A percentile compares a stretch with the other conserved stretches of the same genome.
Conservation (phyloP, 345 rosid genomes). For the Citrus reticulata region DNA sequence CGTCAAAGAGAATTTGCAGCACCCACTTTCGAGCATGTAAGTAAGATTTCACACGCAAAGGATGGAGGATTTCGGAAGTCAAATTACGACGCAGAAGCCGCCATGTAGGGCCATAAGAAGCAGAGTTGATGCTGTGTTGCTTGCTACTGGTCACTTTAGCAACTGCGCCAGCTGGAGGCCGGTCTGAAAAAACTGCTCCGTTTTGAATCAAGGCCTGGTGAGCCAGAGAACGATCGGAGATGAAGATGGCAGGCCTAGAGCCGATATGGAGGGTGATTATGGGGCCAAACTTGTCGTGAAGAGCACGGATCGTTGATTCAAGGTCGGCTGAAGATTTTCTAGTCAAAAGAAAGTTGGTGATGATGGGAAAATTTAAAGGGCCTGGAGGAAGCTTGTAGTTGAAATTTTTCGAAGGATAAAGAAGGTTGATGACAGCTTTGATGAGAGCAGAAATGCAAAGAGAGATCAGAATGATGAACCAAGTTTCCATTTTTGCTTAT, state of each 20-base stretch:
- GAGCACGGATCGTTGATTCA: not conserved
- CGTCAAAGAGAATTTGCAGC: conserved; percentile 4
- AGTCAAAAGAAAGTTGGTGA: not conserved
- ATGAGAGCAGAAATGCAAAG: not conserved
- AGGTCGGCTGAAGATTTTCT: not conserved
- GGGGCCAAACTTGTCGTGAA: not conserved
- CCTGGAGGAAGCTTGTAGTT: not conserved
- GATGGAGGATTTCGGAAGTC: not conserved
- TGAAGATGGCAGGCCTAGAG: not conserved
- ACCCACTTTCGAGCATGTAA: conserved; percentile 6
- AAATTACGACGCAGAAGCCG: not conserved
- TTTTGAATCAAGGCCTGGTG: not conserved
- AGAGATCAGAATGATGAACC: not conserved
- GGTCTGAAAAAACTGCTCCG: not conserved
- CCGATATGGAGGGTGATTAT: not conserved
- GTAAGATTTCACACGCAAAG: not conserved
- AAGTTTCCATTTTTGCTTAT: not conserved
- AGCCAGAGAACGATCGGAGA: not conserved
- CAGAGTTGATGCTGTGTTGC: not conserved
- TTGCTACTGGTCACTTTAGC: not conserved
- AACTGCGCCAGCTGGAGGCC: not conserved
- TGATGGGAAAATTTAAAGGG: not conserved
- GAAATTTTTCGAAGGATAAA: not conserved
- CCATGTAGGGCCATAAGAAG: not conserved
- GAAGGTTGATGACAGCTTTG: not conserved